phyloP scores from a whole-genome alignment of 139 green algal genomes.

The Coelastrella sp. region DNA sequence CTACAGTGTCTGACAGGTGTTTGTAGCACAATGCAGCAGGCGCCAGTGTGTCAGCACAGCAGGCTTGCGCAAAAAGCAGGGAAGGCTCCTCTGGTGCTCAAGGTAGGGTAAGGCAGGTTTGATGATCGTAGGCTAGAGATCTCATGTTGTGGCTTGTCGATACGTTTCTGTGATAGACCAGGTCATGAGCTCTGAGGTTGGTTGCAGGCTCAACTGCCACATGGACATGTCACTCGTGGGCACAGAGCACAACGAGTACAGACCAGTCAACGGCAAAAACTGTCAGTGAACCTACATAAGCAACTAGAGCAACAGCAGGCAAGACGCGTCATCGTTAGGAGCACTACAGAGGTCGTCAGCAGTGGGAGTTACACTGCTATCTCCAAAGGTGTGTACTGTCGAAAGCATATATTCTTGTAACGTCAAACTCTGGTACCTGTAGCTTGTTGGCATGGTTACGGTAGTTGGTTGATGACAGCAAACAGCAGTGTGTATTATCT shows the following conservation, averaged over 20 bases:
- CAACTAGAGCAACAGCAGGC: neutral
- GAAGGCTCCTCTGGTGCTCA: neutral
- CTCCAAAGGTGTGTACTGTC: conserved; percentile 2
- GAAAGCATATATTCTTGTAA: neutral
- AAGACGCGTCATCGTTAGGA: neutral
- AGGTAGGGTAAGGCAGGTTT: neutral
- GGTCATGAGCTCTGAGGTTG: too few relatives aligned
- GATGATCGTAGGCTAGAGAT: neutral
- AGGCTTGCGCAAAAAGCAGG: neutral
- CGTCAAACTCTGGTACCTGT: neutral
- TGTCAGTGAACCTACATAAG: neutral
- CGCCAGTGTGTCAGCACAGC: neutral
- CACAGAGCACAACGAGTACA: too few relatives aligned
- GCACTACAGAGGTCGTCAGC: conserved; percentile 16
- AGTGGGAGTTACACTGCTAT: neutral
- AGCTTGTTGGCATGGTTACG: neutral
- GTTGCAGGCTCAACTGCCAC: too few relatives aligned
- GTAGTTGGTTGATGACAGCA: too few relatives aligned
- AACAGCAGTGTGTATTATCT: too few relatives aligned
- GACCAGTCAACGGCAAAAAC: neutral
- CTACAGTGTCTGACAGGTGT: neutral
- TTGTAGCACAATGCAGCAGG: neutral
- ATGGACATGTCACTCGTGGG: too few relatives aligned
- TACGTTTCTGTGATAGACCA: too few relatives aligned
- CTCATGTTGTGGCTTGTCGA: too few relatives aligned